These are phyloP conservation scores for Euclidium syriacum DNA, from an alignment of 345 rosid species.

Conservation along the genomic window DNA sequence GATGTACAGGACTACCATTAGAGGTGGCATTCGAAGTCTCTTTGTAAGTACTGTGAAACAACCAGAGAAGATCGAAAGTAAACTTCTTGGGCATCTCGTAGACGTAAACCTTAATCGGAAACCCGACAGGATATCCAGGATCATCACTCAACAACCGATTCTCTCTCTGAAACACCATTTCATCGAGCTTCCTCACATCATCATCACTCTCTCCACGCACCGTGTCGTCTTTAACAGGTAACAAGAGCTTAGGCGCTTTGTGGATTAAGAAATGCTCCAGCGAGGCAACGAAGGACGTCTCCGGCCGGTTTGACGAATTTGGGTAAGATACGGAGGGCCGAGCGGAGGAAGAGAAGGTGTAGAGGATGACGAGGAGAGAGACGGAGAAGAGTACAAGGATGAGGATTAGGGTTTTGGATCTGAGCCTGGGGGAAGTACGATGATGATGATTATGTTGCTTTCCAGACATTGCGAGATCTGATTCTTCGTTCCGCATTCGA, in stretches of 20 bases:
- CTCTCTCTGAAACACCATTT: constrained; percentile 38
- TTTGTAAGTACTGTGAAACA: constrained; percentile 61
- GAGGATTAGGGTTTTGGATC: constrained; percentile 38
- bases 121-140: constrained; percentile 43
- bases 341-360: constrained; percentile 24
- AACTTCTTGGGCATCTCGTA: constrained; percentile 88
- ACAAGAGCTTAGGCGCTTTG: constrained; percentile 10
- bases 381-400: constrained; percentile 23
- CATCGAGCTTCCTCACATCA: constrained; percentile 43
- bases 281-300: constrained; percentile 72
- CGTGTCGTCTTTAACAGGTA: constrained; percentile 43
- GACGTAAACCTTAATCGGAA: constrained; percentile 74
- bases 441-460: constrained; percentile 30
- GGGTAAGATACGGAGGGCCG: constrained; percentile 2
- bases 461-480: constrained; percentile 38
- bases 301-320: constrained; percentile 11
- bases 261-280: constrained; percentile 54
- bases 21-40: constrained; percentile 83
- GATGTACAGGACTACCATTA: constrained; percentile 97
- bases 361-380: constrained; percentile 24
- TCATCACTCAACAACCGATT: constrained; percentile 33
- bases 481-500: constrained; percentile 10
- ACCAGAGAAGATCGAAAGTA: constrained; percentile 74
- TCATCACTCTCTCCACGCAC: constrained; percentile 21
- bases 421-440: constrained; percentile 32